Base-by-base conservation (phyloP, 2,329 filamentous ascomycete species). In the Exophiala oligosperma region DNA sequence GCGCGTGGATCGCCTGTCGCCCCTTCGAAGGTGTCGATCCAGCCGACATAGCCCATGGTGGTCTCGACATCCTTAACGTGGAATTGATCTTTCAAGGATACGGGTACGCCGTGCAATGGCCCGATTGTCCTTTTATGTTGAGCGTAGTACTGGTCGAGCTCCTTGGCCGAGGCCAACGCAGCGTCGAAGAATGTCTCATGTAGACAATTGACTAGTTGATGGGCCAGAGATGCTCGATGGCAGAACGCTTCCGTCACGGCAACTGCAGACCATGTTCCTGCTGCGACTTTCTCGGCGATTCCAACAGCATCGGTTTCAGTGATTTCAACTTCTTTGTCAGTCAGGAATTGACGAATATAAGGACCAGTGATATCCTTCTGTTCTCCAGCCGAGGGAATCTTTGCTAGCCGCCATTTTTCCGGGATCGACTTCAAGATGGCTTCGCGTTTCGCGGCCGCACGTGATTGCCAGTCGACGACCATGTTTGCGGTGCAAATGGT, bases 31-130 rank as follows among this genome's bases (percentile, higher is more conserved):
- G 81, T 82, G 5, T 80, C 81, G n/a, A 87, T 81, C 79, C 84
- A 85, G n/a, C 84, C 83, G 24, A 87, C 76, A 66, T 87, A 88
- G 11, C 84, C 85, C 77, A 87, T 87, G 68, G 73, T 85, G 70
- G 62, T 82, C 59, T 83, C 80, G 2, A 81, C 73, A 1, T 78
- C 79, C 67, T 77, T 72, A 4, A 79, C 69, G 49, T 77, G 74
- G 57, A 80, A 78, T 57, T 77, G 76, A 62, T 80, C 78, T 60
- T 80, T 81, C 32, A 80, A 62, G 49, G 76, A 85, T 29, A 87
- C 72, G 2, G 85, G 85, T 1, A 88, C 73, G 4, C 85, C 85
- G 65, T 88, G 85, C 0, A 89, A 75, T 1, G 84, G 84, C 0
- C 85, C 86, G 1, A 82, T 68, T 0, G 82, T 75, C 56, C 69